Conservation (phyloP, 805 yeast genomes). For the Saturnispora mendoncae region DNA sequence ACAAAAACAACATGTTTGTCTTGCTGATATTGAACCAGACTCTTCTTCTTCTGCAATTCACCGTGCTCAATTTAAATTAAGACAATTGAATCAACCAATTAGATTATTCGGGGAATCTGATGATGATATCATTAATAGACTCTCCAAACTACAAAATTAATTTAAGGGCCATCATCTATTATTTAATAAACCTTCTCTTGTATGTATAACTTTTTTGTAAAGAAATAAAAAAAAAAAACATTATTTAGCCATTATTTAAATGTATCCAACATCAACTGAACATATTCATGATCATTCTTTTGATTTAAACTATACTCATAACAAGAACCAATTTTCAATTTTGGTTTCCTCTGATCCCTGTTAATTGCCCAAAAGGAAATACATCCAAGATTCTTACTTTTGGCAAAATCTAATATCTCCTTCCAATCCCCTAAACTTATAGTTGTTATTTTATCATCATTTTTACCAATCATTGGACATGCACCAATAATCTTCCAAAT, state of each 20-base stretch:
- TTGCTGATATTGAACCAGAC: conserved; percentile 9
- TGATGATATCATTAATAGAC: conserved; percentile 18
- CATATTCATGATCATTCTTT: conserved; percentile 17
- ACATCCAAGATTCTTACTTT: conserved; percentile 18
- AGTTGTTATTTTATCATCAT: conserved; percentile 22
- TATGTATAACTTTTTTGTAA: background rate
- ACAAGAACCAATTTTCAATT: conserved; percentile 7
- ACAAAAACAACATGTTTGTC: background rate
- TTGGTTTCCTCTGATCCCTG: conserved; percentile 22
- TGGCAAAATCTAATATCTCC: conserved; percentile 17
- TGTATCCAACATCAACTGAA: conserved; percentile 13
- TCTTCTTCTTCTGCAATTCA: conserved; percentile 14
- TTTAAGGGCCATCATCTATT: no score
- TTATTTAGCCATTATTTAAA: conserved; percentile 4
- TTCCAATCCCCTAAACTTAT: conserved; percentile 22
- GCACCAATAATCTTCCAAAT: conserved; percentile 23
- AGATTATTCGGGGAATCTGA: conserved; percentile 21
- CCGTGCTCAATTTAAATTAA: conserved; percentile 18
- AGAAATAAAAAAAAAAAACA: background rate
- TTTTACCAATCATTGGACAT: conserved; percentile 30
- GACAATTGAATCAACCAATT: conserved; percentile 18
- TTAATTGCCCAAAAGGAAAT: conserved; percentile 28
- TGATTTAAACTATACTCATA: conserved; percentile 21
- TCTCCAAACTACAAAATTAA: conserved; percentile 10
- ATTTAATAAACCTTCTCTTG: conserved; percentile 1